A percentile compares a stretch with the other conserved stretches of the same genome.
Conservation (phyloP, 352 stramenopile species). For the Chrysophaeum taylorii region DNA sequence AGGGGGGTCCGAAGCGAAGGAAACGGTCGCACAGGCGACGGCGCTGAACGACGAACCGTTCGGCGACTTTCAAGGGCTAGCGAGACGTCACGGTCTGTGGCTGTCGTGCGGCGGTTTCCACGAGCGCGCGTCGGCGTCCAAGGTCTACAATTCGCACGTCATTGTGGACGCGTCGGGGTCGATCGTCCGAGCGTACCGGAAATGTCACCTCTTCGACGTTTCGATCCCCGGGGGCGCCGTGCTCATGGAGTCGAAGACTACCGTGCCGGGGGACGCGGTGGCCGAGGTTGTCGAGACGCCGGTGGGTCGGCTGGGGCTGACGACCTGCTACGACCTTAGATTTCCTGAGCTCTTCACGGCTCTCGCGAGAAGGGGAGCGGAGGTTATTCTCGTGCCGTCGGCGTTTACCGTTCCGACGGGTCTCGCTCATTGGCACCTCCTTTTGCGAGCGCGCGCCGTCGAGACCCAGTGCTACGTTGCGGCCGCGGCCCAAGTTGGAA, state of each 20-base stretch:
- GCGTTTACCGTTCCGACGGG: slow-evolving; percentile 71
- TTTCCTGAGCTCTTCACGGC: slow-evolving; percentile 66
- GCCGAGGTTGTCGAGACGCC: slow-evolving; percentile 41
- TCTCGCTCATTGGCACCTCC: slow-evolving; percentile 65
- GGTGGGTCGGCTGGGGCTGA: slow-evolving; percentile 55
- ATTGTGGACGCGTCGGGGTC: slow-evolving; percentile 45
- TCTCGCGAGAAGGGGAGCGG: slow-evolving; percentile 39
- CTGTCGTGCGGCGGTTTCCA: slow-evolving; percentile 30
- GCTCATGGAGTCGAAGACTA: slow-evolving; percentile 53
- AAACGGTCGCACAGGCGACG: slow-evolving; percentile 26
- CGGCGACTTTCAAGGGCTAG: slow-evolving; percentile 18
- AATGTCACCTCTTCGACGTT: slow-evolving; percentile 70
- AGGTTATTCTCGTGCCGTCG: slow-evolving; percentile 59
- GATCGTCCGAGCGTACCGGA: slow-evolving; percentile 47
- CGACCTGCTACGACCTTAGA: slow-evolving; percentile 70
- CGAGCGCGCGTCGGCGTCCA: neutral
- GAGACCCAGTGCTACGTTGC: slow-evolving; percentile 72
- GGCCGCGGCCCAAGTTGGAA: slow-evolving; percentile 57
- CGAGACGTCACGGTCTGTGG: slow-evolving; percentile 24
- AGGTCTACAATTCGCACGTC: slow-evolving; percentile 61
- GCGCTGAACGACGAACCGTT: slow-evolving; percentile 20
- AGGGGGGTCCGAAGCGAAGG: slow-evolving; percentile 17
- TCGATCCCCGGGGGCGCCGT: slow-evolving; percentile 47
- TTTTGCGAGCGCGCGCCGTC: slow-evolving; percentile 61
- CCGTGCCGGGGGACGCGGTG: slow-evolving; percentile 41